Conservation (phyloP, 2,329 filamentous ascomycete genomes). For the Calonectria pseudoreteaudii region DNA sequence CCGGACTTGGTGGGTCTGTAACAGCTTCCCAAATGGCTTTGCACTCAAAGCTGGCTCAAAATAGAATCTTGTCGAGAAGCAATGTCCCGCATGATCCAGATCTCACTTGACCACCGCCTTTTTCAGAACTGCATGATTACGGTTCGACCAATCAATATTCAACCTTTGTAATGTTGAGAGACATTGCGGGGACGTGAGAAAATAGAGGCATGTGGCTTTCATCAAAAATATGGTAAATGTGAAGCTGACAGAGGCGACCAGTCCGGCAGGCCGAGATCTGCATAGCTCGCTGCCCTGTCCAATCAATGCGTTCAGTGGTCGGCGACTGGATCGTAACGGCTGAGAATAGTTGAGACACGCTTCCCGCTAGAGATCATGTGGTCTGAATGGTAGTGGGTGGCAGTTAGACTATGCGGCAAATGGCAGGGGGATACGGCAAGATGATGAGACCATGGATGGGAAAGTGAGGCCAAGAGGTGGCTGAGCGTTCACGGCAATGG, state of each 20-base stretch:
- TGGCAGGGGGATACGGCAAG: not conserved
- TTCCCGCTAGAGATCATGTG: not conserved
- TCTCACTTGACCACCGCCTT: not conserved
- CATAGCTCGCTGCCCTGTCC: not conserved
- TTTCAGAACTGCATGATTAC: too few relatives aligned
- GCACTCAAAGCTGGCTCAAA: not conserved
- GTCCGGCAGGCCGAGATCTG: too few relatives aligned
- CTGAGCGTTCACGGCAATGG: too few relatives aligned
- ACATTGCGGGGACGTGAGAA: not conserved
- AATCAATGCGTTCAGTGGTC: not conserved
- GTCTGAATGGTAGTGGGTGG: not conserved
- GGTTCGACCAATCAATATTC: not conserved
- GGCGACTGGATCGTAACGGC: not conserved
- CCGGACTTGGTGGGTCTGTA: too few relatives aligned
- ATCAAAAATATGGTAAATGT: too few relatives aligned
- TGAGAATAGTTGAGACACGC: not conserved
- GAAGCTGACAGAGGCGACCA: not conserved
- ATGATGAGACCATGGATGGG: not conserved
- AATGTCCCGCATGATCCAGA: not conserved
- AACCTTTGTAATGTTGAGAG: not conserved
- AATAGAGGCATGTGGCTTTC: not conserved
- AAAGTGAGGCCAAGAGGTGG: not conserved
- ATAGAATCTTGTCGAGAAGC: not conserved
- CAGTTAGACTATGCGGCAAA: not conserved
- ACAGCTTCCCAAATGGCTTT: not conserved